Evolutionary conservation across 73 alveolate genomes (phyloP), one percentile per base, ranked within the genome.

Genomic region (Blepharisma japonicum): DNA sequence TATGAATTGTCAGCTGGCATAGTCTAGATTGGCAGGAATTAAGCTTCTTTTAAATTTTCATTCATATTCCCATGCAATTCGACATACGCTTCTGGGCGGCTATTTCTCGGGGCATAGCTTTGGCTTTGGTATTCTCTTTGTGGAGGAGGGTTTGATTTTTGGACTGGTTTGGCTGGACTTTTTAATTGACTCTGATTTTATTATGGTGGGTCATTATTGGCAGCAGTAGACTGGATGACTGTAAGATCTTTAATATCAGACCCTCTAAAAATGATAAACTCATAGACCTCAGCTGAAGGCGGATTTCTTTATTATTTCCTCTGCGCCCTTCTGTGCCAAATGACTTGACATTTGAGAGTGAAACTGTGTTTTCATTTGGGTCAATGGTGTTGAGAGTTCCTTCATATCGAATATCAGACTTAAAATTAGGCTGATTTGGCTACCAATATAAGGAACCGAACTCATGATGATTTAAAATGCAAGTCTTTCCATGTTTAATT

Each of bases 241-340:
- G 77, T 61, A 2, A 61, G 49, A 23, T 61, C 77, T 61, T 27
- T 61, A 1, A 61, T 61, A 23, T 61, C 77, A 18, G 77, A n/a
- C 14, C 77, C 77, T 61, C 77, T n/a, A 4, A 61, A 61, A 4
- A 61, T 61, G 42, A 61, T 61, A 23, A 23, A 18, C 4, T 61
- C 77, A 21, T 61, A 61, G 77, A 61, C 4, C 18, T 61, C 77
- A 14, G 11, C 20, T 23, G 55, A 23, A 11, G 77, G 39, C n/a
- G 77, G n/a, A 61, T 61, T 61, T 61, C 77, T 61, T 23, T 8
- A 3, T 21, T 21, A 21, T 61, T 21, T 61, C 49, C 49, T 61
- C 77, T n/a, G 42, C 77, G 42, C 14, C 77, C 77, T 61, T 61
- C 77, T 1, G 77, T 61, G 14, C 77, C 77, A 23, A 23, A 61